Evolutionary conservation across 2,329 filamentous ascomycete genomes (phyloP).

Genomic region (Purpureocillium lavendulum): DNA sequence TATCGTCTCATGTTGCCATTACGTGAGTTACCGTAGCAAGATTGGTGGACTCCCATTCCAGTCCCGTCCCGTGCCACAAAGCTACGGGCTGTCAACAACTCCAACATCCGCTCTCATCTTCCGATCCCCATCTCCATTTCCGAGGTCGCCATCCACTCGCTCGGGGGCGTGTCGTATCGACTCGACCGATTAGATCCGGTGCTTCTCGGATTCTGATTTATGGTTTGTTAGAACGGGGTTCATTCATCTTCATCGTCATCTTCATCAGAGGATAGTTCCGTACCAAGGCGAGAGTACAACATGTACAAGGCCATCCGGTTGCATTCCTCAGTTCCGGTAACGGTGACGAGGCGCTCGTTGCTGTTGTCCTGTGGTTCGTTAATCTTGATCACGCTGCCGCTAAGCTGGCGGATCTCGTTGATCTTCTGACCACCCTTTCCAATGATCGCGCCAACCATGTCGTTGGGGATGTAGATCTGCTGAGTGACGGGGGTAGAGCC

Average conservation of each 20-base stretch:
- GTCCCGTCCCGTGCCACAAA: no score
- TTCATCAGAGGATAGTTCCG: slow-evolving; percentile 24
- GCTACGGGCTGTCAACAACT: neutral
- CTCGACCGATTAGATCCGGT: slow-evolving; percentile 25
- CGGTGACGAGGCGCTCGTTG: slow-evolving; percentile 94
- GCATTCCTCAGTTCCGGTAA: slow-evolving; percentile 95
- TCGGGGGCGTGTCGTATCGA: neutral
- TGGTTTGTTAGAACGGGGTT: slow-evolving; percentile 1
- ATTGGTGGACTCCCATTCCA: no score
- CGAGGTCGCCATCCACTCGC: no score
- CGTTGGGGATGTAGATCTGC: slow-evolving; percentile 98
- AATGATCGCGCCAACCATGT: slow-evolving; percentile 99
- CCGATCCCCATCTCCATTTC: no score
- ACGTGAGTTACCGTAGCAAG: no score
- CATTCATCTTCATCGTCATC: slow-evolving; percentile 13
- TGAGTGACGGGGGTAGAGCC: slow-evolving; percentile 67
- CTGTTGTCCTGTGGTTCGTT: slow-evolving; percentile 99
- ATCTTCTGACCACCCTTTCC: slow-evolving; percentile 98
- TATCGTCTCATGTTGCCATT: no score
- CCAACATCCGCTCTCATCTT: no score
- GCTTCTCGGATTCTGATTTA: slow-evolving; percentile 34
- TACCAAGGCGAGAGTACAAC: slow-evolving; percentile 95
- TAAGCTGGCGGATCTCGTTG: slow-evolving; percentile 96
- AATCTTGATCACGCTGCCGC: slow-evolving; percentile 98
- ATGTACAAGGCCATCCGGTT: slow-evolving; percentile 99